Percentiles rank a stretch among this genome's conserved stretches.
These are phyloP conservation scores for Exserohilum rostratum DNA, from an alignment of 2,329 filamentous ascomycete genomes.

Conservation along the genomic window DNA sequence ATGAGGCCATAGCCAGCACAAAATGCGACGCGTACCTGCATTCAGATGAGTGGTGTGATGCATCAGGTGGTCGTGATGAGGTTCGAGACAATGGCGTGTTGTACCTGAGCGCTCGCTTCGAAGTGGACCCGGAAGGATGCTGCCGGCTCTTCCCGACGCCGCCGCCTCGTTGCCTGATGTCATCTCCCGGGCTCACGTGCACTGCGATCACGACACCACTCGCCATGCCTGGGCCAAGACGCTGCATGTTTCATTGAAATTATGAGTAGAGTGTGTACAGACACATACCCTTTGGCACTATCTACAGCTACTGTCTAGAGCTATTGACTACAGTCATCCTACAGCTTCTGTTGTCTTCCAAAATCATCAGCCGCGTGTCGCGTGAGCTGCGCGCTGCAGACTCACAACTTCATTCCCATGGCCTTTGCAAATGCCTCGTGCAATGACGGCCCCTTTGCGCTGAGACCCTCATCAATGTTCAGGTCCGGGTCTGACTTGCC, in stretches of 20 bases:
- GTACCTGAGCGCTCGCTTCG: constrained; percentile 13
- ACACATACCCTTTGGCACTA: neutral
- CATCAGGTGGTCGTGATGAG: constrained; percentile 30
- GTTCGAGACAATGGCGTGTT: constrained; percentile 26
- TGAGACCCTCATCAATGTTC: constrained; percentile 34
- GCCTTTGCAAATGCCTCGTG: constrained; percentile 28
- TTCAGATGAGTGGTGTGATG: constrained; percentile 28
- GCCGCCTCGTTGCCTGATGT: neutral
- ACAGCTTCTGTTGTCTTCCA: constrained; percentile 5
- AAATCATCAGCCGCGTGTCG: constrained; percentile 6
- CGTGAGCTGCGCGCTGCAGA: neutral
- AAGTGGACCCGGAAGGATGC: constrained; percentile 17
- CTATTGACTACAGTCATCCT: neutral
- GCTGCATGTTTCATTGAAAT: neutral
- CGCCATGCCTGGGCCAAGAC: neutral
- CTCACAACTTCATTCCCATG: constrained; percentile 33
- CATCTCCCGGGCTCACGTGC: neutral
- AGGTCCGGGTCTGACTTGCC: constrained; percentile 58
- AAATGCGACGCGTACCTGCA: constrained; percentile 19
- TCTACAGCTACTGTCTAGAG: constrained; percentile 4
- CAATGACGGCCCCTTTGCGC: constrained; percentile 33
- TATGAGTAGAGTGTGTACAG: neutral
- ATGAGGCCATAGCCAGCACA: constrained; percentile 13
- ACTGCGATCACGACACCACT: constrained; percentile 7
- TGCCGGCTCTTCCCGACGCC: constrained; percentile 16